Percentiles rank a stretch among this genome's conserved stretches.
phyloP scores from a whole-genome alignment of 179 eudicot species.

The Beta macrorhiza region DNA sequence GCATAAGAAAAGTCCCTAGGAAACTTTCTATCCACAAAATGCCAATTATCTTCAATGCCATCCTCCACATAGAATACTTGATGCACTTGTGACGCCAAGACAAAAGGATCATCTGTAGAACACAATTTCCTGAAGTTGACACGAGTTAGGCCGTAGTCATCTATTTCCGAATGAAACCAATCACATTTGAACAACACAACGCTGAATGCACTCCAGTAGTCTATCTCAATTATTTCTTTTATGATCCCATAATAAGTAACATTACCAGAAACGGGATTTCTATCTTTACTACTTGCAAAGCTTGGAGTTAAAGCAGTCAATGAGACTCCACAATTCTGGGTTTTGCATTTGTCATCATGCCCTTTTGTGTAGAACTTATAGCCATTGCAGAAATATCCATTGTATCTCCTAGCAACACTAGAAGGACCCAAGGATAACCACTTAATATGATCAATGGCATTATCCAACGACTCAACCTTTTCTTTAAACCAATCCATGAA shows the following conservation, averaged over 20 bases:
- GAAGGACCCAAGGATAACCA: slow-evolving; percentile 2
- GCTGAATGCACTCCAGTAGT: neutral
- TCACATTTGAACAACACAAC: neutral
- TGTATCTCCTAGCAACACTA: neutral
- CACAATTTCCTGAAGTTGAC: neutral
- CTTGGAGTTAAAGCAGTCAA: neutral
- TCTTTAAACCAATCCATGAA: slow-evolving; percentile 8
- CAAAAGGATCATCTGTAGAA: neutral
- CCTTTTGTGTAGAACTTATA: neutral
- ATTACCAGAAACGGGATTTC: neutral
- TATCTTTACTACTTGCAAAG: slow-evolving; percentile 1
- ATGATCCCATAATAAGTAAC: neutral
- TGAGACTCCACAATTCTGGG: neutral
- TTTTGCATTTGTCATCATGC: neutral
- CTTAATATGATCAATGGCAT: neutral
- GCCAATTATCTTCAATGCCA: neutral
- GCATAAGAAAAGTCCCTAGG: neutral
- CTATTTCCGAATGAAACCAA: neutral
- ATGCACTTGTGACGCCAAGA: neutral
- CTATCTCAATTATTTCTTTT: neutral
- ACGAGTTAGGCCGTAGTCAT: neutral
- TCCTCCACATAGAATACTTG: neutral
- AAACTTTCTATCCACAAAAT: neutral
- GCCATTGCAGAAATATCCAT: neutral
- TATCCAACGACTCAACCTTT: neutral